Conservation (phyloP, 768 basidiomycete genomes). For the Suillus bovinus region DNA sequence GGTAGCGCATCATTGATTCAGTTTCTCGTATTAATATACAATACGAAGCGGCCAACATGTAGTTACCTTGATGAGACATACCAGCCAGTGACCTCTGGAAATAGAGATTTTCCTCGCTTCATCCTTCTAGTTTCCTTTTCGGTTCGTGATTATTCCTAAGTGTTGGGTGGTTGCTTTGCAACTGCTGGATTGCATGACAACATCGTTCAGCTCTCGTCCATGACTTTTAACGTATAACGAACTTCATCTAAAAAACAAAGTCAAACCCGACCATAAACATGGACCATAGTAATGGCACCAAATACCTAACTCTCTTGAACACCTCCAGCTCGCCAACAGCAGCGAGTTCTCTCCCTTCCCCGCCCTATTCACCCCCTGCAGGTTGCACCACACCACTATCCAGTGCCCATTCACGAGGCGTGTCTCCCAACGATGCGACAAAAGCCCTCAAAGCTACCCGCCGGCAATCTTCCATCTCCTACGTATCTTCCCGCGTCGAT, state of each 20-base stretch:
- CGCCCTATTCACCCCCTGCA: conserved; percentile 1
- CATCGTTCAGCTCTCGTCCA: not conserved
- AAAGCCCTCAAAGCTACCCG: conserved; percentile 14
- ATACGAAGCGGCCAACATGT: not conserved
- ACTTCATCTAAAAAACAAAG: not conserved
- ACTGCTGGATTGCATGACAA: conserved; percentile 4
- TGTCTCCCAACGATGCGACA: not conserved
- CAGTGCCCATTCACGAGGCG: not conserved
- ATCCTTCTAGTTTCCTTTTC: not conserved
- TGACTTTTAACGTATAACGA: conserved; percentile 3
- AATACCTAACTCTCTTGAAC: not conserved
- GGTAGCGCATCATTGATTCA: conserved; percentile 32
- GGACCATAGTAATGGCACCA: not conserved
- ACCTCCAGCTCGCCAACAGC: not conserved
- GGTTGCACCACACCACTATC: not conserved
- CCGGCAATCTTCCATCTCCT: conserved; percentile 31
- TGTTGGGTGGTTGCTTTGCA: not conserved
- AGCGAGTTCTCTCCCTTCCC: conserved; percentile 4
- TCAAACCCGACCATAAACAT: not conserved
- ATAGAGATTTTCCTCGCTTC: not conserved
- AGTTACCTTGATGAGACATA: conserved; percentile 5
- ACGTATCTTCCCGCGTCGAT: conserved; percentile 12
- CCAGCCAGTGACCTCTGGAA: conserved; percentile 3
- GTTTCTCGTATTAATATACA: not conserved
- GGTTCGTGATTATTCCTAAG: not conserved